phyloP scores from a whole-genome alignment of 345 rosid species.

The Arabidopsis thaliana region DNA sequence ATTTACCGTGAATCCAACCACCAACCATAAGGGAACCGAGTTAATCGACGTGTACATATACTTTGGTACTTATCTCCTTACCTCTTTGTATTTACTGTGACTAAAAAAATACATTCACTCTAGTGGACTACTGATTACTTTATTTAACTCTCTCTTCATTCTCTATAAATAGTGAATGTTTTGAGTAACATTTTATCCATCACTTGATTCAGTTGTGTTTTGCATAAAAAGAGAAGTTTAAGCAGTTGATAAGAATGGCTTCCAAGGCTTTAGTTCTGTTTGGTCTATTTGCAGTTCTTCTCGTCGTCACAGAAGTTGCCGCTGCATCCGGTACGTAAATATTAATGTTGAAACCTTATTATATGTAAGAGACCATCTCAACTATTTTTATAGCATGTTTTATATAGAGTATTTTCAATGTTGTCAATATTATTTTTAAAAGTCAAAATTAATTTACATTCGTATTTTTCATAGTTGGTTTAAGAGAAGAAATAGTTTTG shows the following conservation, averaged over 20 bases:
- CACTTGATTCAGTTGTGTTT: not conserved
- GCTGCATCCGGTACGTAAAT: conserved; percentile 5
- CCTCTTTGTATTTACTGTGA: conserved; percentile 6
- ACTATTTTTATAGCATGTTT: not conserved
- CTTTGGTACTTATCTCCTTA: conserved; percentile 22
- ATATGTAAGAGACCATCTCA: not conserved
- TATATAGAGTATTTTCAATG: not conserved
- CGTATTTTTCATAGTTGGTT: not conserved
- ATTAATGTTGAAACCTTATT: not conserved
- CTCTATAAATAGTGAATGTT: conserved; percentile 14
- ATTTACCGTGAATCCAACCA: conserved; percentile 4
- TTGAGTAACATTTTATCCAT: not conserved
- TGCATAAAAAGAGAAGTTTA: not conserved
- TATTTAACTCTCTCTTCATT: not conserved
- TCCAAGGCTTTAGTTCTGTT: conserved; percentile 32
- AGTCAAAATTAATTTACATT: not conserved
- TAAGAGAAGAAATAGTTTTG: not conserved
- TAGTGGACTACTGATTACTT: not conserved
- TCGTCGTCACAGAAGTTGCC: conserved; percentile 28
- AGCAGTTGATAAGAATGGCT: conserved; percentile 12
- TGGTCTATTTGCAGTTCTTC: conserved; percentile 26
- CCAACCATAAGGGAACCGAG: not conserved
- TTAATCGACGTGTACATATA: not conserved
- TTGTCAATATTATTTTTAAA: too few species aligned
- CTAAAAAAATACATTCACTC: not conserved